Conservation (phyloP, 495 filamentous ascomycete genomes). For the Ascodesmis nigricans region DNA sequence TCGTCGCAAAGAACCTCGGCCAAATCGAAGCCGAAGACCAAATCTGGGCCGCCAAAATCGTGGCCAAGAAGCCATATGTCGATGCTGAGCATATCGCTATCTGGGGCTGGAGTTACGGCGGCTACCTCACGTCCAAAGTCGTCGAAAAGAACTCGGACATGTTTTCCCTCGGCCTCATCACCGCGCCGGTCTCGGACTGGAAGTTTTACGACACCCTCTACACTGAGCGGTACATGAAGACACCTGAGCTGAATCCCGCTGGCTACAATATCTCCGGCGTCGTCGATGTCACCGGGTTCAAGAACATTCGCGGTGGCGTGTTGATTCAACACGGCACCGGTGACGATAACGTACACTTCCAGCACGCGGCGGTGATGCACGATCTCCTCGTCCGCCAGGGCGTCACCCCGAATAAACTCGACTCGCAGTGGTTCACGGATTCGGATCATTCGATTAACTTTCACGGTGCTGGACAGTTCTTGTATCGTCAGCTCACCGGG, state of each 20-base stretch:
- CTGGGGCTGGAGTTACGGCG: constrained; percentile 38
- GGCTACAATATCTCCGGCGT: constrained; percentile 31
- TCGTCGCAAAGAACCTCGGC: constrained; percentile 29
- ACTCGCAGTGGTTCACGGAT: constrained; percentile 32
- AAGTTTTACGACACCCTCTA: constrained; percentile 41
- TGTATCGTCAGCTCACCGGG: constrained; percentile 32
- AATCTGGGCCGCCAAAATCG: constrained; percentile 31
- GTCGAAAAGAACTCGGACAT: constrained; percentile 26
- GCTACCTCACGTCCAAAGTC: constrained; percentile 35
- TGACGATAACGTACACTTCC: constrained; percentile 40
- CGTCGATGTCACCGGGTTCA: constrained; percentile 27
- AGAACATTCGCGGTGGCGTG: constrained; percentile 30
- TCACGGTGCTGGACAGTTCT: constrained; percentile 25
- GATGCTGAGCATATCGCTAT: constrained; percentile 32
- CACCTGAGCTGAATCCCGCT: constrained; percentile 25
- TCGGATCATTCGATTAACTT: constrained; percentile 31
- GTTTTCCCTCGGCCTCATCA: constrained; percentile 30
- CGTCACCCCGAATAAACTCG: constrained; percentile 31
- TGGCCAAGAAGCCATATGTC: constrained; percentile 26
- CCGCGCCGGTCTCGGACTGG: constrained; percentile 27
- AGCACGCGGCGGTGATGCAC: constrained; percentile 30
- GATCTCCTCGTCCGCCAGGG: constrained; percentile 30
- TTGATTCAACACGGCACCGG: constrained; percentile 34
- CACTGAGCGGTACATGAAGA: constrained; percentile 44
- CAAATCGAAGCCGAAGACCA: constrained; percentile 34